Conservation (phyloP, 805 yeast species). For the Teunomyces gatunensis region DNA sequence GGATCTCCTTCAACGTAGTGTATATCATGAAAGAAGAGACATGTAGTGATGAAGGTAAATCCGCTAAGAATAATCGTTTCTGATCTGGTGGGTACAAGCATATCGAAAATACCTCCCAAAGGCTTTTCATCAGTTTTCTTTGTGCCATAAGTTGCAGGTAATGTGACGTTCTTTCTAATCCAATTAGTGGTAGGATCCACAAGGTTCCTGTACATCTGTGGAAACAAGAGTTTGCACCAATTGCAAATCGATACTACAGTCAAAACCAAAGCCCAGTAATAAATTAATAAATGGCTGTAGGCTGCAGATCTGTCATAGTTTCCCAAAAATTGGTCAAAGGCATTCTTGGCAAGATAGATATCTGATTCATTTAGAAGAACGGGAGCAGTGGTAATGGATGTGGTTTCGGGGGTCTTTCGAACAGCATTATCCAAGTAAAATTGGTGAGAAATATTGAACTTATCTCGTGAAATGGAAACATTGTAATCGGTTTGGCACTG, state of each 20-base stretch:
- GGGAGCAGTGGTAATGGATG: constrained; percentile 14
- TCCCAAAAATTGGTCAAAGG: constrained; percentile 39
- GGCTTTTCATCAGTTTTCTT: constrained; percentile 26
- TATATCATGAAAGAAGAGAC: constrained; percentile 15
- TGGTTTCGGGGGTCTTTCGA: neutral
- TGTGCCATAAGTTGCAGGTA: constrained; percentile 38
- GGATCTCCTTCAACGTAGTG: constrained; percentile 24
- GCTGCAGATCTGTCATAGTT: constrained; percentile 42
- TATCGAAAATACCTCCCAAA: constrained; percentile 20
- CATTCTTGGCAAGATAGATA: constrained; percentile 17
- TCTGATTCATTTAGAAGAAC: constrained; percentile 22
- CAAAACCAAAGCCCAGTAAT: constrained; percentile 33
- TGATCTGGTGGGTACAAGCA: constrained; percentile 21
- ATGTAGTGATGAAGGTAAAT: constrained; percentile 4
- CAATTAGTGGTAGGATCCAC: constrained; percentile 29
- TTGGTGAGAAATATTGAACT: constrained; percentile 19
- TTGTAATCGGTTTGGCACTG: constrained; percentile 23
- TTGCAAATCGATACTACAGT: constrained; percentile 24
- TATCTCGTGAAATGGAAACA: constrained; percentile 17
- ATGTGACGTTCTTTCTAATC: constrained; percentile 30
- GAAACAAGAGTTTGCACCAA: constrained; percentile 32
- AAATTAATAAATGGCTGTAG: constrained; percentile 24
- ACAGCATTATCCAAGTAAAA: constrained; percentile 7
- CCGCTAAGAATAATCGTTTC: constrained; percentile 10
- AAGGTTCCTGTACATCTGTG: constrained; percentile 15